Conservation (phyloP, 1,284 basidiomycete species). For the Malassezia obtusa region DNA sequence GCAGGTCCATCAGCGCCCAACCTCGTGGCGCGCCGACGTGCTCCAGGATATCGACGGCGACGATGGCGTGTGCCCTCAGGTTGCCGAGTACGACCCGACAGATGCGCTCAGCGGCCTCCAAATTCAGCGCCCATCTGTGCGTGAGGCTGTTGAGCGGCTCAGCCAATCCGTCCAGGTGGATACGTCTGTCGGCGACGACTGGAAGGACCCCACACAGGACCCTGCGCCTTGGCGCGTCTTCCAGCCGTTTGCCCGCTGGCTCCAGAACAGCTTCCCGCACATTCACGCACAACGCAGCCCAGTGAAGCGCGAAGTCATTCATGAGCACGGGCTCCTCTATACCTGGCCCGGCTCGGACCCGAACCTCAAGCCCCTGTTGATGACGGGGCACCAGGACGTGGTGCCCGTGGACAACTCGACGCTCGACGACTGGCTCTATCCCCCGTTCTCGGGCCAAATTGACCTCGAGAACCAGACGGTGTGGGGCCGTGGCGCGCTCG, state of each 20-base stretch:
- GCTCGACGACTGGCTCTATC: constrained; percentile 51
- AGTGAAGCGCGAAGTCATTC: constrained; percentile 49
- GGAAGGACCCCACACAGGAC: constrained; percentile 23
- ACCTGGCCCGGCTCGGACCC: constrained; percentile 57
- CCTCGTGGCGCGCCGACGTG: background rate
- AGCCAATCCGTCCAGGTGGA: constrained; percentile 35
- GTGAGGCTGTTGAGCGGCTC: constrained; percentile 14
- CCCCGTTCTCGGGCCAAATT: constrained; percentile 52
- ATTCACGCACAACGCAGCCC: constrained; percentile 24
- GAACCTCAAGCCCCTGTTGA: constrained; percentile 58
- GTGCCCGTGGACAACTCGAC: constrained; percentile 54
- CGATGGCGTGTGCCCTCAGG: constrained; percentile 11
- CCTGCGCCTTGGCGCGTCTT: constrained; percentile 27
- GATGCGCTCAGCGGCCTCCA: background rate
- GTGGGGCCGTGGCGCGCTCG: constrained; percentile 50
- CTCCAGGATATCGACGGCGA: background rate
- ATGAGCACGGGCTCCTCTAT: constrained; percentile 60
- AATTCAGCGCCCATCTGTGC: background rate
- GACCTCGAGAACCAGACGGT: constrained; percentile 50
- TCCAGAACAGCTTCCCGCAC: constrained; percentile 23
- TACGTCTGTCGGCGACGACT: constrained; percentile 32
- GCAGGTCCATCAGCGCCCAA: background rate
- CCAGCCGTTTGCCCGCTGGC: constrained; percentile 26
- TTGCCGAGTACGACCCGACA: constrained; percentile 4
- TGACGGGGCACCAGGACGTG: constrained; percentile 54